phyloP scores from a whole-genome alignment of 495 filamentous ascomycete genomes.

The Mytilinidion resinicola region DNA sequence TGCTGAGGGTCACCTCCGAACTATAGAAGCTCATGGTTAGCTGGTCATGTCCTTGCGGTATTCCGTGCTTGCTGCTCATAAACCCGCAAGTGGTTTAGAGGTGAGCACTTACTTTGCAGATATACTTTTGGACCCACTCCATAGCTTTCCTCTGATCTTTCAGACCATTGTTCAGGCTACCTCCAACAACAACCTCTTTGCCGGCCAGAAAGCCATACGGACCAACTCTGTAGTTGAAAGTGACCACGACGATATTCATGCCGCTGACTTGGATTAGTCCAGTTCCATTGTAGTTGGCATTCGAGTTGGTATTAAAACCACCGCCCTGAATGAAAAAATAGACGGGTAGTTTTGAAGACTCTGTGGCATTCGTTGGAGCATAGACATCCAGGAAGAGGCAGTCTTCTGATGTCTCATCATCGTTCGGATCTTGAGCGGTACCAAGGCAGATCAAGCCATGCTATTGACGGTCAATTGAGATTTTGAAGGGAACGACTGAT shows the following conservation, averaged over 20 bases:
- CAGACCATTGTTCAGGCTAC: slow-evolving; percentile 62
- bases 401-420: slow-evolving; percentile 52
- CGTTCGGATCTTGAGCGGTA: slow-evolving; percentile 10
- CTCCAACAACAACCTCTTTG: slow-evolving; percentile 46
- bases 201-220: slow-evolving; percentile 65
- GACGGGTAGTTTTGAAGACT: slow-evolving; percentile 49
- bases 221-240: slow-evolving; percentile 66
- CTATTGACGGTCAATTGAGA: slow-evolving; percentile 2
- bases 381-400: slow-evolving; percentile 70
- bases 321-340: slow-evolving; percentile 71
- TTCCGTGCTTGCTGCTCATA: not conserved
- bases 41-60: not conserved
- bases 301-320: slow-evolving; percentile 57
- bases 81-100: not conserved
- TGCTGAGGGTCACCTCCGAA: slow-evolving; percentile 70
- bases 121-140: slow-evolving; percentile 61
- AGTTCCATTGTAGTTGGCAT: slow-evolving; percentile 60
- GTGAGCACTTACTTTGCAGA: slow-evolving; percentile 42
- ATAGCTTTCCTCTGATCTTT: slow-evolving; percentile 61
- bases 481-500: not conserved
- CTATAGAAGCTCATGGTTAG: slow-evolving; percentile 28
- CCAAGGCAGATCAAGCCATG: slow-evolving; percentile 17
- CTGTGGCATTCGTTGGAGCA: slow-evolving; percentile 48
- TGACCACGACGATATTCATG: slow-evolving; percentile 59
- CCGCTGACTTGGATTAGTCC: slow-evolving; percentile 53